Base-by-base conservation (phyloP, 2,329 filamentous ascomycete genomes). In the Sclerotinia subarctica region DNA sequence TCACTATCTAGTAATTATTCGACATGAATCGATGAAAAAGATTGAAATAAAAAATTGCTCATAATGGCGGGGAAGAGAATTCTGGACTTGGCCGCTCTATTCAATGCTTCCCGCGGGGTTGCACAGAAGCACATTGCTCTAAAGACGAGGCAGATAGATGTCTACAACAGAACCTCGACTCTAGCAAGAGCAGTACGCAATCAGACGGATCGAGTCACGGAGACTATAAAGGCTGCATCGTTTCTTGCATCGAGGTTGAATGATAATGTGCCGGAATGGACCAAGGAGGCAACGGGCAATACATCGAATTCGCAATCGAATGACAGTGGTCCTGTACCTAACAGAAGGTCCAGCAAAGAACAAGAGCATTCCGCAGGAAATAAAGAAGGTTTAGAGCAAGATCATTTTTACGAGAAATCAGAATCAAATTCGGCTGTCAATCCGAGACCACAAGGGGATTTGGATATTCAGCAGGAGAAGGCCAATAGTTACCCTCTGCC, bases 61-160 rank as follows among this genome's bases (percentile, higher is more conserved):
- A 62, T 57, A n/a, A 86, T 86, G 84, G 81, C 83, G 66, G 83
- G 83, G 68, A 83, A 86, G 85, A 80, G 89, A 86, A 80, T 86
- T 84, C 76, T 93, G 77, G 91, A 94, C 80, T 81, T 90, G 74
- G 87, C 88, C 73, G 86, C 88, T 70, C 82, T 94, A 72, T 83
- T 90, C 78, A 87, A 85, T 81, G 90, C 88, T 76, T 89, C 90
- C 63, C 86, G 88, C 69, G 85, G 85, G 46, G 84, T 94, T 70
- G 90, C 89, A 60, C 79, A 83, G 60, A 88, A 85, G 77, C 88
- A 90, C 78, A 76, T 86, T 60, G 85, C 85, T 69, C 80, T 90
- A 64, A 82, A 87, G 71, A 68, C 70, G 66, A 82, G 84, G 66
- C 88, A 91, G 76, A 80, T 89, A 73, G 85, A 90, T 75, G 78